Percentiles rank a stretch among this genome's conserved stretches.
Conservation (phyloP, 2,329 filamentous ascomycete species). For the Phoma sp. region DNA sequence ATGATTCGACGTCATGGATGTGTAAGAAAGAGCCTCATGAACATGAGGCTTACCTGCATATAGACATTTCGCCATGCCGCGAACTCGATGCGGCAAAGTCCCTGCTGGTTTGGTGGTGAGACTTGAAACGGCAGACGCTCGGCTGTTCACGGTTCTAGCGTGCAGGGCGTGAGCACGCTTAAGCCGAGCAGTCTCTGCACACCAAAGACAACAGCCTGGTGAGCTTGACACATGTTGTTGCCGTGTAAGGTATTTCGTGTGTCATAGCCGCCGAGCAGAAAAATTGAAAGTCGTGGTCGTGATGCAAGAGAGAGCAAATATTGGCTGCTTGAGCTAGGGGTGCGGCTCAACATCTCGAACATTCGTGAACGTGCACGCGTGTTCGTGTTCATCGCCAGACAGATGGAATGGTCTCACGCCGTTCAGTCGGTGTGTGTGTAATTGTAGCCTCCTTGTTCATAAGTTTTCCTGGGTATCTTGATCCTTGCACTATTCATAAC, state of each 20-base stretch:
- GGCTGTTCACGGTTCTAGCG: conserved; percentile 5
- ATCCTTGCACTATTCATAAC: neutral
- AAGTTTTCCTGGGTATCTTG: neutral
- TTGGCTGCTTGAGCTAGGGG: conserved; percentile 19
- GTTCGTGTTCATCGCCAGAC: conserved; percentile 4
- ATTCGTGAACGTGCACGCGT: conserved; percentile 18
- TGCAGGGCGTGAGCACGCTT: conserved; percentile 1
- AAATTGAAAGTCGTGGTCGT: conserved; percentile 20
- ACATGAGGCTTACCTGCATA: neutral
- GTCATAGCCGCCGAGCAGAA: conserved; percentile 27
- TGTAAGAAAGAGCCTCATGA: conserved; percentile 12
- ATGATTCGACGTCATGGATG: conserved; percentile 13
- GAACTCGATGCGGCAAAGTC: conserved; percentile 5
- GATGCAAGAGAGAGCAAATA: conserved; percentile 10
- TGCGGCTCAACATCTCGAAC: conserved; percentile 22
- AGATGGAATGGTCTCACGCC: neutral
- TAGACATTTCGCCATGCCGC: conserved; percentile 16
- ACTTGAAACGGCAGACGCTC: conserved; percentile 4
- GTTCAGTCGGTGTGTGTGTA: neutral
- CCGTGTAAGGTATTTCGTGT: conserved; percentile 33
- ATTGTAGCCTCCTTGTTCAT: neutral
- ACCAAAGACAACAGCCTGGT: conserved; percentile 2
- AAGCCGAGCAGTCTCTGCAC: conserved; percentile 19
- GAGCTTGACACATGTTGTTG: conserved; percentile 30
- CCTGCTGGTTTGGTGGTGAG: conserved; percentile 11